These are phyloP conservation scores for Colletotrichum sp. DNA, from an alignment of 2,329 filamentous ascomycete species.

Conservation along the genomic window DNA sequence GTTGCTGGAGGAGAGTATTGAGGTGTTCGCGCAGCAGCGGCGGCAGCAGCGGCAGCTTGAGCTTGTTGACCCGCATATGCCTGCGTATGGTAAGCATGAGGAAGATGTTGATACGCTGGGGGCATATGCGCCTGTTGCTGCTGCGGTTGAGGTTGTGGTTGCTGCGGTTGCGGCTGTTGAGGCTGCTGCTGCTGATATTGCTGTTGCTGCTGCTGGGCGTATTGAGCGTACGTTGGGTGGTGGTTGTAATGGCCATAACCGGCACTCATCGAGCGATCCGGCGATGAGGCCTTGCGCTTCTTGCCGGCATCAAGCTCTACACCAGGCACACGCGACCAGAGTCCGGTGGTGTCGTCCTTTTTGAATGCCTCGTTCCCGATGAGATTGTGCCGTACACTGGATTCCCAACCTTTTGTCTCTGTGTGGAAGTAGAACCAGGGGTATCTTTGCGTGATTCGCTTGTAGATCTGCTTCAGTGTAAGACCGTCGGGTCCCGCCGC, in stretches of 20 bases:
- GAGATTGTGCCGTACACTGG: conserved; percentile 67
- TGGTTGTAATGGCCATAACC: conserved; percentile 33
- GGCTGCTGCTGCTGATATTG: conserved; percentile 27
- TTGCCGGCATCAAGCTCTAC: conserved; percentile 66
- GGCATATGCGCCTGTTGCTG: conserved; percentile 35
- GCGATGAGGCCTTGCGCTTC: conserved; percentile 61
- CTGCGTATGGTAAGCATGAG: conserved; percentile 36
- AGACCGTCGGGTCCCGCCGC: conserved; percentile 55
- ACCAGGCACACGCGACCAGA: conserved; percentile 63
- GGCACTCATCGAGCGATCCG: conserved; percentile 49
- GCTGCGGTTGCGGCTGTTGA: conserved; percentile 23
- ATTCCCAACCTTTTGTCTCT: conserved; percentile 70
- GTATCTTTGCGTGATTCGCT: conserved; percentile 62
- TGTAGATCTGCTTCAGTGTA: conserved; percentile 67
- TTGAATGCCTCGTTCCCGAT: conserved; percentile 66
- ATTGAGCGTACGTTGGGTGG: conserved; percentile 30
- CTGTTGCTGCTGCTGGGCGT: conserved; percentile 22
- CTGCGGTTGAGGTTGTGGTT: conserved; percentile 1
- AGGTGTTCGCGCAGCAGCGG: conserved; percentile 4
- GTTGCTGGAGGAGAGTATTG: conserved; percentile 20
- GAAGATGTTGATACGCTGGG: conserved; percentile 38
- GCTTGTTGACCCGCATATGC: background rate
- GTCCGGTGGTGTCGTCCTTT: conserved; percentile 60
- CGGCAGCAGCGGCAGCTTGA: background rate
- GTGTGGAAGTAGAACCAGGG: conserved; percentile 65